These are phyloP conservation scores for Leucosporidium creatinivorum DNA, from an alignment of 768 basidiomycete genomes.

Conservation along the genomic window DNA sequence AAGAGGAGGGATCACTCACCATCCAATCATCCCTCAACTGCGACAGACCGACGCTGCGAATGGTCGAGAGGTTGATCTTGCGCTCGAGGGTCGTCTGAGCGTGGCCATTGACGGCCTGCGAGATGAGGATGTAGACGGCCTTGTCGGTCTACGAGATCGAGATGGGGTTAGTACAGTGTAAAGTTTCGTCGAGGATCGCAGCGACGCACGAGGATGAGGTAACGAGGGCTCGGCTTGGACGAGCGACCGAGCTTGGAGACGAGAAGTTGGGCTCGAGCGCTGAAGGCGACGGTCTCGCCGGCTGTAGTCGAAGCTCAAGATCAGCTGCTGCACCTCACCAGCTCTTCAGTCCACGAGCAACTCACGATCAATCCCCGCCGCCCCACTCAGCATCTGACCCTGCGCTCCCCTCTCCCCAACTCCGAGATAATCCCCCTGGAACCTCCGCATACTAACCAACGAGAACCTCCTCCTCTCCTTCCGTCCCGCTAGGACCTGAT, in stretches of 20 bases:
- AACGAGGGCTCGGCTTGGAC: conserved; percentile 84
- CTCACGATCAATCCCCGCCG: conserved; percentile 68
- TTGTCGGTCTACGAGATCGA: conserved; percentile 60
- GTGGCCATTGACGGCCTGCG: conserved; percentile 53
- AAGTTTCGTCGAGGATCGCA: neutral
- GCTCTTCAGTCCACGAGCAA: conserved; percentile 13
- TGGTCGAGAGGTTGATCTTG: conserved; percentile 80
- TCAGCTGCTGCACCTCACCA: neutral
- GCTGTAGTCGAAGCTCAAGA: conserved; percentile 43
- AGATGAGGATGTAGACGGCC: conserved; percentile 69
- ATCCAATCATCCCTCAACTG: conserved; percentile 92
- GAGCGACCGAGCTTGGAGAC: conserved; percentile 79
- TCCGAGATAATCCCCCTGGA: conserved; percentile 93
- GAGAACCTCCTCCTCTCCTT: conserved; percentile 93
- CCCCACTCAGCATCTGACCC: conserved; percentile 64
- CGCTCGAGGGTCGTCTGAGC: conserved; percentile 61
- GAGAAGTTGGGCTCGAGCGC: conserved; percentile 68
- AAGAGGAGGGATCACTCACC: no score
- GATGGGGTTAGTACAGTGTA: no score
- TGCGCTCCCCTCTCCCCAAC: conserved; percentile 61
- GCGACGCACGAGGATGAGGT: conserved; percentile 68
- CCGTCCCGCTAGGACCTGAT: conserved; percentile 77
- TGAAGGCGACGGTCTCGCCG: conserved; percentile 70
- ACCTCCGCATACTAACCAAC: conserved; percentile 85
- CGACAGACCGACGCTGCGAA: conserved; percentile 78